Evolutionary conservation across 306 rosid species (phyloP).

Genomic region (Rubus idaeus): DNA sequence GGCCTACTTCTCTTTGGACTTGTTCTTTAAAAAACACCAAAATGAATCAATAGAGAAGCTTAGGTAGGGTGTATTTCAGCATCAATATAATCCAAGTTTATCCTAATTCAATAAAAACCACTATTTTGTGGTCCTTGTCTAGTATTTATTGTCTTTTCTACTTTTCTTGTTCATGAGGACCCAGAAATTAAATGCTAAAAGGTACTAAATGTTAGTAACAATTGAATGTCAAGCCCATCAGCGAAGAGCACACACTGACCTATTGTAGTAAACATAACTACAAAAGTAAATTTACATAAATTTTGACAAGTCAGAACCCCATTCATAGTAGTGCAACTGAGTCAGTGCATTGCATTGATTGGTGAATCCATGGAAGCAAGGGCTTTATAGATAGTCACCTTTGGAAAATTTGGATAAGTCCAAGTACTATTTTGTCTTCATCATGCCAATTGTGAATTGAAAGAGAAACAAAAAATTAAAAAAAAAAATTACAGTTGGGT

Average conservation of each 20-base stretch:
- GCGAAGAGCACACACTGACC: neutral
- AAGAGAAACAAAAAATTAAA: neutral
- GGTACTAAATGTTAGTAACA: neutral
- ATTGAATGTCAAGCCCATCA: neutral
- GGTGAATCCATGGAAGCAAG: neutral
- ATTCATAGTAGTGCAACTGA: neutral
- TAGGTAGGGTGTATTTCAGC: neutral
- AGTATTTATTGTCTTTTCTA: too few relatives aligned
- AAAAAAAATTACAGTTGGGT: neutral
- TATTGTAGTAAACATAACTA: neutral
- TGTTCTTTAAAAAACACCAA: neutral
- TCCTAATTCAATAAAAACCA: neutral
- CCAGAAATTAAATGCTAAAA: constrained; percentile 1
- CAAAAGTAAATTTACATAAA: neutral
- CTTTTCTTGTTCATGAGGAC: neutral
- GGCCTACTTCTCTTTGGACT: neutral
- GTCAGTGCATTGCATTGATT: constrained; percentile 18
- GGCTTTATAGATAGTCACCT: neutral
- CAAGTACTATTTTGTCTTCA: constrained; percentile 2
- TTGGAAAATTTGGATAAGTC: neutral
- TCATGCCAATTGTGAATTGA: neutral
- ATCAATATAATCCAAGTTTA: neutral
- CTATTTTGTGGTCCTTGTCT: neutral
- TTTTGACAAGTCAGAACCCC: neutral
- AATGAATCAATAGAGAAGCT: neutral